Conservation (phyloP, 1,139 yeast genomes). For the Yamadazyma jaroonii region DNA sequence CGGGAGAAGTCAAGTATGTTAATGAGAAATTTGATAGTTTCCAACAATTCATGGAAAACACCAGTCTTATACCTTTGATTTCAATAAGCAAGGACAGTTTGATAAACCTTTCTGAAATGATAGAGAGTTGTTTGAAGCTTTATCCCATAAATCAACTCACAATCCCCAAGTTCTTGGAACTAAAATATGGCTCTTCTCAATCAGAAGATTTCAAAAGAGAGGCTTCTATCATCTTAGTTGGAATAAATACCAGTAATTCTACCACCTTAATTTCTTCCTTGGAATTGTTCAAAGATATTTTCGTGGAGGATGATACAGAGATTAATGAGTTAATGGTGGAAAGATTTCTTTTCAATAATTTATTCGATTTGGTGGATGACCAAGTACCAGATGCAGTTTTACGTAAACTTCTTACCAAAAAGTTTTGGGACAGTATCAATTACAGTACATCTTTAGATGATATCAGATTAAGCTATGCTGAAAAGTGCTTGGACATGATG, state of each 20-base stretch:
- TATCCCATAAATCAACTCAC: constrained; percentile 43
- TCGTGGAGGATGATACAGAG: constrained; percentile 19
- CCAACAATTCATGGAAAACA: constrained; percentile 8
- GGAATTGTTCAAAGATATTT: constrained; percentile 23
- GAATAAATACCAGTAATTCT: constrained; percentile 34
- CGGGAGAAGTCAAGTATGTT: constrained; percentile 7
- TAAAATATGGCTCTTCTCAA: constrained; percentile 23
- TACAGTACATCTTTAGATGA: constrained; percentile 50
- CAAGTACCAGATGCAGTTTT: constrained; percentile 15
- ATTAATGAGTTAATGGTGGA: constrained; percentile 34
- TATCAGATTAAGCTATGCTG: constrained; percentile 40
- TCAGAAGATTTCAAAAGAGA: constrained; percentile 24
- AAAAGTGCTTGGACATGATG: constrained; percentile 37
- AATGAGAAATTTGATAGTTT: constrained; percentile 5
- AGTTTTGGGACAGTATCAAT: constrained; percentile 56
- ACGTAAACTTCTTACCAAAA: constrained; percentile 24
- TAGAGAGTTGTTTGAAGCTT: constrained; percentile 40
- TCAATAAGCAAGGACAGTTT: constrained; percentile 22
- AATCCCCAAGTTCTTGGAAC: constrained; percentile 29
- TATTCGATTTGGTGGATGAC: constrained; percentile 29
- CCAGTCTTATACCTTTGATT: constrained; percentile 15
- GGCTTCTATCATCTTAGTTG: constrained; percentile 26
- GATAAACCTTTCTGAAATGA: constrained; percentile 21
- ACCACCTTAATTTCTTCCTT: constrained; percentile 22
- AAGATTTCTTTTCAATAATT: constrained; percentile 36